These are phyloP conservation scores for Fusarium solani-melongenae DNA, from an alignment of 2,329 filamentous ascomycete genomes.

Conservation along the genomic window DNA sequence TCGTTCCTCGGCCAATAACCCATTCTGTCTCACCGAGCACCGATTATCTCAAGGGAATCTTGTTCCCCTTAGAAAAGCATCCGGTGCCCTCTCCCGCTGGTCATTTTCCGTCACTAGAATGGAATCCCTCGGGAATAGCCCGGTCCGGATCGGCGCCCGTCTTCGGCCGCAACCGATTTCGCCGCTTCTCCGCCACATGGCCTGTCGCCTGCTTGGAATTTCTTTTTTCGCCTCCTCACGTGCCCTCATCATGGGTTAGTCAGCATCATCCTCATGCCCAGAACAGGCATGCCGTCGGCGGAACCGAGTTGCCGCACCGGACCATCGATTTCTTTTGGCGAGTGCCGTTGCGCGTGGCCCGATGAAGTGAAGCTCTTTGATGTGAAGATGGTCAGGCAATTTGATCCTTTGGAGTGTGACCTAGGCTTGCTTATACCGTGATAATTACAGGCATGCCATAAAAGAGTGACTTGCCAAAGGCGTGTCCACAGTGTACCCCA, in stretches of 20 bases:
- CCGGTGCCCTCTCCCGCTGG: background rate
- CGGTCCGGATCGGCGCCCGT: background rate
- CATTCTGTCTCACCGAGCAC: background rate
- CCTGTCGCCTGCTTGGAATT: background rate
- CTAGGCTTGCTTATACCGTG: background rate
- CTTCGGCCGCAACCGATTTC: slow-evolving; percentile 6
- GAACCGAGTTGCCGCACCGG: slow-evolving; percentile 1
- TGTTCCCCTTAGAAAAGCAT: background rate
- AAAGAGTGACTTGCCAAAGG: background rate
- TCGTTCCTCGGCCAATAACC: background rate
- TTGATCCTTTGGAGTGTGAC: slow-evolving; percentile 22
- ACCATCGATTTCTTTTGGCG: background rate
- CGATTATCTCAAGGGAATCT: background rate
- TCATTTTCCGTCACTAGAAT: background rate
- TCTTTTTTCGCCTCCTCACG: slow-evolving; percentile 11
- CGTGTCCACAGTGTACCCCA: background rate
- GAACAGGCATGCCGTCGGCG: slow-evolving; percentile 19
- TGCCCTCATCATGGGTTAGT: slow-evolving; percentile 1
- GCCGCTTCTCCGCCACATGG: slow-evolving; percentile 23
- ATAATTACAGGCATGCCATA: background rate
- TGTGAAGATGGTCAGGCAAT: background rate
- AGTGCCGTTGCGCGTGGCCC: slow-evolving; percentile 5
- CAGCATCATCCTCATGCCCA: slow-evolving; percentile 1
- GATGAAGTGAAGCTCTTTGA: background rate
- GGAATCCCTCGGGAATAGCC: slow-evolving; percentile 3